phyloP scores from a whole-genome alignment of 768 basidiomycete genomes.

The Pleurotus platypus region DNA sequence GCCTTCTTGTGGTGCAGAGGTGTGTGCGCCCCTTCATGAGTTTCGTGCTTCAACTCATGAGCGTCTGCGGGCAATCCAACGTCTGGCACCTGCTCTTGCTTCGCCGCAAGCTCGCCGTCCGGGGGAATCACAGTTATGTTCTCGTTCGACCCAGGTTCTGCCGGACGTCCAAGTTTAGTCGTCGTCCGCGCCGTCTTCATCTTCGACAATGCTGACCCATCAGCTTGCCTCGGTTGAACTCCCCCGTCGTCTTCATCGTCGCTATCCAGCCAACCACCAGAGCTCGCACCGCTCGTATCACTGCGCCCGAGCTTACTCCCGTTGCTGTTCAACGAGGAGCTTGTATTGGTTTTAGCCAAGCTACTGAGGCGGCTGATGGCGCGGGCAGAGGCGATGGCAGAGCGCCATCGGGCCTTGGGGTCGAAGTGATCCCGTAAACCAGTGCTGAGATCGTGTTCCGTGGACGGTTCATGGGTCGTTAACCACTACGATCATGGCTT shows the following conservation, averaged over 20 bases:
- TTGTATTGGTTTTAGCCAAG: slow-evolving; percentile 11
- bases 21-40: not conserved
- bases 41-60: slow-evolving; percentile 8
- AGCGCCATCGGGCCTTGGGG: slow-evolving; percentile 68
- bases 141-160: slow-evolving; percentile 33
- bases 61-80: slow-evolving; percentile 3
- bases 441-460: slow-evolving; percentile 67
- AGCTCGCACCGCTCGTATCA: slow-evolving; percentile 21
- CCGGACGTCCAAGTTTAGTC: slow-evolving; percentile 6
- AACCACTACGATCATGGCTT: slow-evolving; percentile 53
- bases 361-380: slow-evolving; percentile 35
- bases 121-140: slow-evolving; percentile 36
- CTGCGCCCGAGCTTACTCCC: not conserved
- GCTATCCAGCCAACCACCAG: slow-evolving; percentile 30
- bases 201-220: not conserved
- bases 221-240: slow-evolving; percentile 9
- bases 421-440: slow-evolving; percentile 85
- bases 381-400: slow-evolving; percentile 56
- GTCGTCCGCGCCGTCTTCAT: not conserved
- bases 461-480: slow-evolving; percentile 57
- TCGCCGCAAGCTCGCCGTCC: slow-evolving; percentile 18
- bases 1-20: slow-evolving; percentile 17
- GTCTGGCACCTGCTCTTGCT: slow-evolving; percentile 15
- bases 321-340: not conserved
- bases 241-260: slow-evolving; percentile 28